phyloP scores from a whole-genome alignment of 495 filamentous ascomycete genomes.

The Neohortaea acidophila region DNA sequence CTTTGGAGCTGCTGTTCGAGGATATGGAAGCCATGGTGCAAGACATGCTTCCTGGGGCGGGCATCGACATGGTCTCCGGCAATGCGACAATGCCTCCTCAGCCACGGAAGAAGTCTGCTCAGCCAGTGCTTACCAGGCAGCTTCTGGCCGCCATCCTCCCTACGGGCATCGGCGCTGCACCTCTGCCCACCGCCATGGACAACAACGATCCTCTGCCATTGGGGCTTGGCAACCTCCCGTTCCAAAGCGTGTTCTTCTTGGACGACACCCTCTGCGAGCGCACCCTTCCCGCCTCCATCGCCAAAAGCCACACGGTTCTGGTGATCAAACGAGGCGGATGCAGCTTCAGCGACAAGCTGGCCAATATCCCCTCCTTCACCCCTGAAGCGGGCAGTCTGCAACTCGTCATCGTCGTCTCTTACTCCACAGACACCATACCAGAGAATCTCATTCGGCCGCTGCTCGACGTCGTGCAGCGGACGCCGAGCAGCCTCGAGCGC shows the following conservation, averaged over 20 bases:
- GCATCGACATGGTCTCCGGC: too few relatives aligned
- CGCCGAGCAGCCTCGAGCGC: conserved; percentile 54
- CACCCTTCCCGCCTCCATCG: conserved; percentile 43
- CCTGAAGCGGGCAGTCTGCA: conserved; percentile 42
- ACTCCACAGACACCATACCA: conserved; percentile 32
- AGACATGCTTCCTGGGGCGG: too few relatives aligned
- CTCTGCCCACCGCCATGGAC: conserved; percentile 52
- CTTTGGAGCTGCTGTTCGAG: too few relatives aligned
- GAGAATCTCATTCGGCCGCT: conserved; percentile 48
- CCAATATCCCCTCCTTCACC: conserved; percentile 62
- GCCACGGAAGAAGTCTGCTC: too few relatives aligned
- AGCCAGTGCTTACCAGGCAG: conserved; percentile 13
- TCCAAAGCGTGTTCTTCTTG: conserved; percentile 55
- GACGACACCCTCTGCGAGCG: conserved; percentile 47
- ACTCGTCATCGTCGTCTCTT: conserved; percentile 69
- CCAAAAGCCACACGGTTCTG: conserved; percentile 59
- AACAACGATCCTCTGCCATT: conserved; percentile 26
- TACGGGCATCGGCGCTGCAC: conserved; percentile 59
- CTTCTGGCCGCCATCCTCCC: conserved; percentile 49
- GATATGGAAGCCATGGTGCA: too few relatives aligned
- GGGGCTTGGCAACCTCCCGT: conserved; percentile 38
- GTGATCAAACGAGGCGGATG: conserved; percentile 75
- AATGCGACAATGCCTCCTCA: too few relatives aligned
- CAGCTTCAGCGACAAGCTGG: conserved; percentile 67
- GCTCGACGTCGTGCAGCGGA: conserved; percentile 60